A percentile compares a stretch with the other conserved stretches of the same genome.
Evolutionary conservation across 1,284 basidiomycete species (phyloP).

Genomic region (Malassezia japonica): DNA sequence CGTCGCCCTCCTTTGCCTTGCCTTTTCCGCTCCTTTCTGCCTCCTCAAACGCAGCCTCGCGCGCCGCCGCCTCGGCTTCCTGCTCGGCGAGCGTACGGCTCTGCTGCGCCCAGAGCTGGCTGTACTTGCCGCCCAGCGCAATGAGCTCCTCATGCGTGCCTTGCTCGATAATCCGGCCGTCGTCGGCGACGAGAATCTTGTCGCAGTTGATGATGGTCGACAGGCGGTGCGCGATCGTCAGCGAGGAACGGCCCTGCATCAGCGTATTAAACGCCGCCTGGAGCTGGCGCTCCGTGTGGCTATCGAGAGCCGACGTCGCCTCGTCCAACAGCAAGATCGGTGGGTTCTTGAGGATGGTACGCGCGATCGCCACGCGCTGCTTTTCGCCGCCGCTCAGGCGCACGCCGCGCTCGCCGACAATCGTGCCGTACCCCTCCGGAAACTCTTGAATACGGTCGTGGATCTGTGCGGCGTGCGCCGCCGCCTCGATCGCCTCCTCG

Average conservation of each 20-base stretch:
- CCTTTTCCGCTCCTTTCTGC: neutral
- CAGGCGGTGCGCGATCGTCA: slow-evolving; percentile 47
- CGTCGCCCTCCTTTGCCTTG: no score
- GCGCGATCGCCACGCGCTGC: slow-evolving; percentile 74
- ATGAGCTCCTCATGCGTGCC: slow-evolving; percentile 43
- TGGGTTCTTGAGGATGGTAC: slow-evolving; percentile 75
- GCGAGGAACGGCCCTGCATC: slow-evolving; percentile 41
- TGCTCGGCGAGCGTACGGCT: slow-evolving; percentile 46
- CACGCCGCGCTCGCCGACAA: slow-evolving; percentile 71
- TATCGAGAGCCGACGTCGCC: slow-evolving; percentile 56
- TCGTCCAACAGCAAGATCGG: slow-evolving; percentile 73
- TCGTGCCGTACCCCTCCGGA: slow-evolving; percentile 67
- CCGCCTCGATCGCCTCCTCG: slow-evolving; percentile 35
- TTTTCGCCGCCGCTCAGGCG: slow-evolving; percentile 60
- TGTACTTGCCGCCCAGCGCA: slow-evolving; percentile 29
- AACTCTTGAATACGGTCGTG: slow-evolving; percentile 52
- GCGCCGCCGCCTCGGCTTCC: slow-evolving; percentile 19
- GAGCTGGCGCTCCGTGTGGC: slow-evolving; percentile 39
- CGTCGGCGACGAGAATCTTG: slow-evolving; percentile 38
- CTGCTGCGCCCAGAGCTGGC: slow-evolving; percentile 42
- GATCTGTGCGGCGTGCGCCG: slow-evolving; percentile 43
- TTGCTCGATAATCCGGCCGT: slow-evolving; percentile 31
- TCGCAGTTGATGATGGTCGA: slow-evolving; percentile 47
- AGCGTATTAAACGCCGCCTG: slow-evolving; percentile 40
- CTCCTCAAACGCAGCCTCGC: neutral